A percentile compares a stretch with the other conserved stretches of the same genome.
These are phyloP conservation scores for Termitomyces sp. DNA, from an alignment of 768 basidiomycete genomes.

Conservation along the genomic window DNA sequence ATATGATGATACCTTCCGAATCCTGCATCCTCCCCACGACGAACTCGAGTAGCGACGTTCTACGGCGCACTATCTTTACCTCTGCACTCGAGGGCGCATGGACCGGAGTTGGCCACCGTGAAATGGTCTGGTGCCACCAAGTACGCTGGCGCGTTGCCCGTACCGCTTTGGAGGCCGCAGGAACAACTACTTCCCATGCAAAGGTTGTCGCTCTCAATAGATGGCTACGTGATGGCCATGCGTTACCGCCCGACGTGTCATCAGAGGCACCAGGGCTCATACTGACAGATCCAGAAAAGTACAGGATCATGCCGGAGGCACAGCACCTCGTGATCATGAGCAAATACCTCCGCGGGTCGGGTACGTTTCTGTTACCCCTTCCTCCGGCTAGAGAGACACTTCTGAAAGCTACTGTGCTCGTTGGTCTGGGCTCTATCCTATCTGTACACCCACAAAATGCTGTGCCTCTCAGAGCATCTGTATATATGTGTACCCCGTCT, in stretches of 20 bases:
- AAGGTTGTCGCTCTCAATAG: constrained; percentile 41
- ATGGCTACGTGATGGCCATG: constrained; percentile 66
- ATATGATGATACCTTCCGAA: constrained; percentile 90
- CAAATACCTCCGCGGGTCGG: constrained; percentile 28
- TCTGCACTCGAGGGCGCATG: constrained; percentile 87
- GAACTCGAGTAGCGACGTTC: constrained; percentile 19
- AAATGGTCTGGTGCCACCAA: constrained; percentile 99
- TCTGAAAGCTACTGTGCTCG: constrained; percentile 45
- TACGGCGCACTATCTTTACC: constrained; percentile 70
- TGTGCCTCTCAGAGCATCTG: constrained; percentile 37
- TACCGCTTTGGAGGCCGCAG: constrained; percentile 63
- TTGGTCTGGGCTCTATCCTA: constrained; percentile 52
- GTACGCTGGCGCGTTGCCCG: constrained; percentile 86
- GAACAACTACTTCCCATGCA: constrained; percentile 17
- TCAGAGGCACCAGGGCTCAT: constrained; percentile 13
- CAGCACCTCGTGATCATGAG: constrained; percentile 35
- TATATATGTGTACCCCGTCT: constrained; percentile 37
- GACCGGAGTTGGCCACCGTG: constrained; percentile 93
- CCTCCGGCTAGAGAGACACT: constrained; percentile 10
- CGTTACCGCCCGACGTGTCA: constrained; percentile 26
- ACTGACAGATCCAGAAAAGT: constrained; percentile 18
- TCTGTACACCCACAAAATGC: constrained; percentile 45
- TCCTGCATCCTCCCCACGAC: constrained; percentile 58
- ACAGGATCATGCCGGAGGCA: constrained; percentile 31
- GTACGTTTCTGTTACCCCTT: constrained; percentile 49